Base-by-base conservation (phyloP, 2,329 filamentous ascomycete genomes). In the Penicillium aurantiogriseum region DNA sequence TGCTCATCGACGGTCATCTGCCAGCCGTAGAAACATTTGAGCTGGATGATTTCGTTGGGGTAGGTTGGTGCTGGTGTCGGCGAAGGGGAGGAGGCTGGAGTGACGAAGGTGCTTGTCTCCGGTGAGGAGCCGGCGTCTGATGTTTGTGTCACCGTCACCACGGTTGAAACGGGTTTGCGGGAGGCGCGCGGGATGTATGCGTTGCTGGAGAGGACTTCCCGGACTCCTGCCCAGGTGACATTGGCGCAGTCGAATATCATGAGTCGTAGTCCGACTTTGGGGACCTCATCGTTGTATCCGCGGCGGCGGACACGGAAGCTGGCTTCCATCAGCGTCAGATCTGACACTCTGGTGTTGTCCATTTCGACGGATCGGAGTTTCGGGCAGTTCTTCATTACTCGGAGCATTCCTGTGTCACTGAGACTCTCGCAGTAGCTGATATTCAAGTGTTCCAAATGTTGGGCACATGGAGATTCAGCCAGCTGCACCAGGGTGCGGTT, bases 1-100 rank as follows among this genome's bases (percentile, higher is more conserved):
- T 97, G 93, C 73, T 97, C 92, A 64, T 97, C 89, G 5, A 97
- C 92, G 0, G 92, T 97, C 77, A 91, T 90, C 76, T 97, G 93
- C 85, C 91, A 97, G 42, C 89, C 91, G 73, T 96, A 96, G 78
- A 93, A 97, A 75, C 92, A 96, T 74, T 96, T 97, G 43, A 97
- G 82, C 6, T 86, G 81, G 58, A 97, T 91, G 56, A 95, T 85
- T 70, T 96, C 88, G 1, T 85, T 84, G 0, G 91, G 90, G 66
- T 88, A 92, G 0, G 63, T 57, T 10, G 70, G 63, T 6, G 65
- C 58, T 1, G 70, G 63, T 1, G 70, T 58, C 0, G 70, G 62
- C 1, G 70, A 63, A 4, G 65, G 65, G 0, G 68, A 65, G 27
- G 65, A 62, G 15, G 56, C 46, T 5, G 68, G 63, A 2, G 63